Base-by-base conservation (phyloP, 1,284 basidiomycete genomes). In the Trichosporon inkin region DNA sequence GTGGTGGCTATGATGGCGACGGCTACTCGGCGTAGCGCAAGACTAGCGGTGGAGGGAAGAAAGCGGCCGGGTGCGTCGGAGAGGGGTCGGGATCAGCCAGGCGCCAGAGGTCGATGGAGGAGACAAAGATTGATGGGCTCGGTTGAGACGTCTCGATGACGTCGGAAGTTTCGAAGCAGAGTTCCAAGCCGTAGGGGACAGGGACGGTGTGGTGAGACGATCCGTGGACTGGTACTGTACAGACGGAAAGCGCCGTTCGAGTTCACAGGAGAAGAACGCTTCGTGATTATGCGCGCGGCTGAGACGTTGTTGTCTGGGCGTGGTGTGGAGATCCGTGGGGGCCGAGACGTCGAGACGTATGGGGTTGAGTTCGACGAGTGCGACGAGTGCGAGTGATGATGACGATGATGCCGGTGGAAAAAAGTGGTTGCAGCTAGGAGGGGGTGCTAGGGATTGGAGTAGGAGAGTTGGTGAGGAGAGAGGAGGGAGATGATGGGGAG, bases 1-100 rank as follows among this genome's bases (percentile, higher is more conserved):
- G 24, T 54, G 20, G 53, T 54, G 22, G 53, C 53, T 49, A 49
- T 49, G 39, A 55, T 55, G 38, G 39, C 54, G 54, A 32, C 22
- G 40, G 32, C 54, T 32, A 55, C 28, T 49, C 19, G 44, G 44
- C n/a, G 44, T 49, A 49, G 44, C 44, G 24, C 44, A 24, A 32
- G 8, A 16, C 28, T 24, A 22, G 51, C 34, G 35, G 24, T 32
- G 32, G 51, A 16, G 34, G 10, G 47, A 44, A 8, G n/a, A 41
- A 22, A 22, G 44, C 24, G 28, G 44, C 44, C 24, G 22, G 44
- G 24, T 32, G 44, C 22, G 24, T 7, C 22, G n/a, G 16, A n/a
- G 19, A 32, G 24, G 11, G 24, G 44, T 7, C 5, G 44, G 22
- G 6, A 16, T 49, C 44, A 47, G 41, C 22, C 20, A 56, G 52